A percentile compares a stretch with the other conserved stretches of the same genome.
Conservation (phyloP, 2,329 filamentous ascomycete species). For the Apiospora arundinis region DNA sequence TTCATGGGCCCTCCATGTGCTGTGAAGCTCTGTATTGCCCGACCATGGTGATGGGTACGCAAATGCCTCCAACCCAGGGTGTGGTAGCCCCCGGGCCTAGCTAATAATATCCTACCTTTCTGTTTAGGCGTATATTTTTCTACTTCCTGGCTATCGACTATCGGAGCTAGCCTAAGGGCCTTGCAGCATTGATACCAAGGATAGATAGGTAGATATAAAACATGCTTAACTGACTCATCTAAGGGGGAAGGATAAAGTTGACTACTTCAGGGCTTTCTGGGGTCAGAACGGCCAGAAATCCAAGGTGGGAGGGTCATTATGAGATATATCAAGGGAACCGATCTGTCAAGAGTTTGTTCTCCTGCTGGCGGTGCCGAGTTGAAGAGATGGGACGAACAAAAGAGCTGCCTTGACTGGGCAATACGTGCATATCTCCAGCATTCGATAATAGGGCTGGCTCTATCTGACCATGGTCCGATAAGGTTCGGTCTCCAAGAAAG, state of each 20-base stretch:
- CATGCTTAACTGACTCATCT: background rate
- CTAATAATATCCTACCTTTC: background rate
- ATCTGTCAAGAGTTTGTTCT: background rate
- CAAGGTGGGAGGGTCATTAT: background rate
- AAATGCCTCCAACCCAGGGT: background rate
- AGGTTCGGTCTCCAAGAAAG: constrained; percentile 2
- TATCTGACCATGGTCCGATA: background rate
- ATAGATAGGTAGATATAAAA: background rate
- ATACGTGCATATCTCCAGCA: background rate
- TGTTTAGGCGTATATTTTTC: too few relatives aligned
- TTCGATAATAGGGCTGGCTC: background rate
- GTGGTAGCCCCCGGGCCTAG: background rate
- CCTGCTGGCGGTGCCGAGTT: background rate
- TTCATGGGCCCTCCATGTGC: background rate
- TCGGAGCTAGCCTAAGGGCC: background rate
- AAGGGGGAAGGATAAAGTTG: background rate
- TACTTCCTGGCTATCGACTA: too few relatives aligned
- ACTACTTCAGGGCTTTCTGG: too few relatives aligned
- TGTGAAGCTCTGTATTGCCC: background rate
- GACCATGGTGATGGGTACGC: background rate
- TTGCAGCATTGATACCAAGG: background rate
- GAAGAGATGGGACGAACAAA: background rate
- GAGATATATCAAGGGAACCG: background rate
- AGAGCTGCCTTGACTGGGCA: background rate
- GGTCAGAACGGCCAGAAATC: background rate